Conservation (phyloP, 1,284 basidiomycete genomes). For the Ceratorhiza oryzae-sativae region DNA sequence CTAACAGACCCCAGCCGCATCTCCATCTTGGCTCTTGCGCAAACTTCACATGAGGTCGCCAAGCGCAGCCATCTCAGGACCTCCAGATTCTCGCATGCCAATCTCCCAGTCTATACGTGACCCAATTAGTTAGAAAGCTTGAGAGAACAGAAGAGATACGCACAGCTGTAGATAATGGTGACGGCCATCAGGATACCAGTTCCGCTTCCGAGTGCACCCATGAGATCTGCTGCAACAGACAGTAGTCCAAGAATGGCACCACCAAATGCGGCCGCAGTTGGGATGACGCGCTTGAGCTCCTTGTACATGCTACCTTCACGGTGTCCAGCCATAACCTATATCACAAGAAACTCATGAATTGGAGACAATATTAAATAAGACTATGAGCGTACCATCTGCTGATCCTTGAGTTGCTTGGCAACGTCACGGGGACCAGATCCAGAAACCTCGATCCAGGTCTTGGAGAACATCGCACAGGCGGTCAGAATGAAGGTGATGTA, state of each 20-base stretch:
- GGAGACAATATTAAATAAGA: too few species aligned
- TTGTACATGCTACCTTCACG: conserved; percentile 99
- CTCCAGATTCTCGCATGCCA: conserved; percentile 76
- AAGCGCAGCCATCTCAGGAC: conserved; percentile 76
- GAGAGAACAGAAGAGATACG: conserved; percentile 49
- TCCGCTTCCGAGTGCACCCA: conserved; percentile 95
- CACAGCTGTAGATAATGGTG: conserved; percentile 95
- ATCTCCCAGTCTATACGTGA: conserved; percentile 71
- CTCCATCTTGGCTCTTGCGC: neutral
- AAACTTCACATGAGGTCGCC: conserved; percentile 54
- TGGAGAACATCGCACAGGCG: conserved; percentile 96
- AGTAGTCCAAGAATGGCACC: conserved; percentile 94
- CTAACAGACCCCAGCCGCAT: neutral
- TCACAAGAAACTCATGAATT: too few species aligned
- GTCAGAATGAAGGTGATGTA: conserved; percentile 94
- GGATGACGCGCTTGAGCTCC: conserved; percentile 97
- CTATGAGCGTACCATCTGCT: conserved; percentile 77
- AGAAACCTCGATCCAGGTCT: conserved; percentile 99
- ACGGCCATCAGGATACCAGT: conserved; percentile 98
- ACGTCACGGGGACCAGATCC: conserved; percentile 95
- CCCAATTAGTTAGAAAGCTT: neutral
- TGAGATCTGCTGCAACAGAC: conserved; percentile 94
- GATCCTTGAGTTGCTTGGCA: conserved; percentile 98
- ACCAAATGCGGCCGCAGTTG: conserved; percentile 96
- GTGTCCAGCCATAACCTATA: conserved; percentile 92